Percentiles rank a stretch among this genome's conserved stretches.
Conservation (phyloP, 768 basidiomycete genomes). For the Pulveroboletus sp. region DNA sequence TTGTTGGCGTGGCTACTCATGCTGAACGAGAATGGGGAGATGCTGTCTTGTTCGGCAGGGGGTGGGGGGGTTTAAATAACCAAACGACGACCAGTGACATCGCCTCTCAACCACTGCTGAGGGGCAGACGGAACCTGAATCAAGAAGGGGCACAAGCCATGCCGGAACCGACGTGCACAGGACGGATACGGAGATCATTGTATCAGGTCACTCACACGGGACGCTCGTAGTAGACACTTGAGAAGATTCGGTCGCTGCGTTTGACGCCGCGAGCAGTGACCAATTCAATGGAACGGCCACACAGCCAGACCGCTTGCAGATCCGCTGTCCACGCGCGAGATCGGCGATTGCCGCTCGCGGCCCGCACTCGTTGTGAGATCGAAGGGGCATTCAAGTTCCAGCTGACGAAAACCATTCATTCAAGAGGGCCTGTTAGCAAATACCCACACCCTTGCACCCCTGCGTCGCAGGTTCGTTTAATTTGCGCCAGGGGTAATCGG, state of each 20-base stretch:
- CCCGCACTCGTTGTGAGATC: too few relatives aligned
- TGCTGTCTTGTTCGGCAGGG: background rate
- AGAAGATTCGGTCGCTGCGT: conserved; percentile 14
- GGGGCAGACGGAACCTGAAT: conserved; percentile 16
- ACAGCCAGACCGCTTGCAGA: conserved; percentile 20
- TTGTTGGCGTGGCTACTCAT: conserved; percentile 28
- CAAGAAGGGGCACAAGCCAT: conserved; percentile 19
- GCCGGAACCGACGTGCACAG: conserved; percentile 30
- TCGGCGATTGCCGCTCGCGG: conserved; percentile 4
- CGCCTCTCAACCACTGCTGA: conserved; percentile 20
- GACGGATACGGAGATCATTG: conserved; percentile 21
- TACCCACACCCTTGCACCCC: background rate
- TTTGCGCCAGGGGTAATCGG: conserved; percentile 7
- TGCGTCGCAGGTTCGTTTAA: conserved; percentile 9
- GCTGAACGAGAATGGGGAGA: background rate
- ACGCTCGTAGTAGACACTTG: conserved; percentile 1
- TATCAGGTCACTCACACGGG: conserved; percentile 18
- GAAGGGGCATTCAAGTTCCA: too few relatives aligned
- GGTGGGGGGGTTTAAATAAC: conserved; percentile 27
- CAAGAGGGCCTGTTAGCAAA: too few relatives aligned
- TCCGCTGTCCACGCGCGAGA: conserved; percentile 9
- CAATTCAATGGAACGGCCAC: background rate
- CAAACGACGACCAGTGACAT: conserved; percentile 27
- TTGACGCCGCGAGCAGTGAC: conserved; percentile 2
- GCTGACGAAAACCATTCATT: too few relatives aligned